Percentiles rank a stretch among this genome's conserved stretches.
Evolutionary conservation across 768 basidiomycete genomes (phyloP).

Genomic region (Tricholomella constricta): DNA sequence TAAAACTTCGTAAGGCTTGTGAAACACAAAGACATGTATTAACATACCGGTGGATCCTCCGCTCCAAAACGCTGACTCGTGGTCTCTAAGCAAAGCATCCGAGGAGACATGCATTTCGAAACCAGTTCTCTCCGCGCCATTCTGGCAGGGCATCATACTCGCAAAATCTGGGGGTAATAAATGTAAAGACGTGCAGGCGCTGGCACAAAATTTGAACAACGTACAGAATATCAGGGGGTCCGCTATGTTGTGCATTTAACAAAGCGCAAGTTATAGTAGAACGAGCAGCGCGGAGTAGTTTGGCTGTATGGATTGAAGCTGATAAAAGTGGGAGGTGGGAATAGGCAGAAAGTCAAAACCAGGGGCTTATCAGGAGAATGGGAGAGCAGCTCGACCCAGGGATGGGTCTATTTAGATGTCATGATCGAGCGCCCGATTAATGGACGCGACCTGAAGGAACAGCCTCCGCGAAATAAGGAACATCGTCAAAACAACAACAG

Average conservation of each 20-base stretch:
- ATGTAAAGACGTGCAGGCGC: not conserved
- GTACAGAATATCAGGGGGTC: conserved; percentile 7
- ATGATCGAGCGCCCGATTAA: conserved; percentile 33
- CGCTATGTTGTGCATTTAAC: conserved; percentile 14
- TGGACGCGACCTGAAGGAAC: conserved; percentile 26
- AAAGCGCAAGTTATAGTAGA: not conserved
- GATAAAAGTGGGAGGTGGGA: conserved; percentile 5
- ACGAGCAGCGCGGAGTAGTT: not conserved
- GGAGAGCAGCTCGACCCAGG: conserved; percentile 26
- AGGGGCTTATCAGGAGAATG: conserved; percentile 33
- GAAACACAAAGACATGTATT: not conserved
- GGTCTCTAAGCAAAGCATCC: not conserved
- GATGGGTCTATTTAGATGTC: conserved; percentile 27
- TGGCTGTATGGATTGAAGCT: not conserved
- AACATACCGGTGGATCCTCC: not conserved
- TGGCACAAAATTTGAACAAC: not conserved
- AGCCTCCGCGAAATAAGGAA: conserved; percentile 37
- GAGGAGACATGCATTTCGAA: conserved; percentile 6
- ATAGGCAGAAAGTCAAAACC: conserved; percentile 8
- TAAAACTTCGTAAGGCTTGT: not conserved
- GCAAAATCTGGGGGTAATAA: conserved; percentile 10
- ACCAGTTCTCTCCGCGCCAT: conserved; percentile 7
- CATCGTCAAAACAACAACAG: conserved; percentile 23
- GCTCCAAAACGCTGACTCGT: not conserved
- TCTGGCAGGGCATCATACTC: conserved; percentile 12